Evolutionary conservation across 345 rosid species (phyloP).

Genomic region (Gossypium mustelinum): DNA sequence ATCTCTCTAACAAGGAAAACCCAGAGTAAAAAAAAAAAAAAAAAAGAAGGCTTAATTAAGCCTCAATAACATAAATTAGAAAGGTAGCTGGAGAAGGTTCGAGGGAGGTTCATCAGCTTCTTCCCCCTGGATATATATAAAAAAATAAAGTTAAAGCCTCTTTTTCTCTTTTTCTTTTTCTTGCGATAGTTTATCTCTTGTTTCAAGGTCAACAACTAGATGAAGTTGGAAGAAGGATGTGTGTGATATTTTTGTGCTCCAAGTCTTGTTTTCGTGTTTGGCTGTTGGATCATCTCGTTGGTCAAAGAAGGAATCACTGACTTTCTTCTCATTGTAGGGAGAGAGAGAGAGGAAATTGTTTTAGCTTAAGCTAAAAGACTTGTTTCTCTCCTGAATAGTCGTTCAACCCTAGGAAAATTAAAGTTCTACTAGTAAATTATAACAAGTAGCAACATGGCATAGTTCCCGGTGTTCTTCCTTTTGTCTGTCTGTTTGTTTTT

Average conservation of each 20-base stretch:
- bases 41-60: background rate
- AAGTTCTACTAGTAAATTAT: background rate
- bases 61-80: too few relatives aligned
- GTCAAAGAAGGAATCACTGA: constrained; percentile 26
- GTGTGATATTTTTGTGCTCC: background rate
- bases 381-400: constrained; percentile 5
- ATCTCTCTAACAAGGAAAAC: background rate
- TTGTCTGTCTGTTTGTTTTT: background rate
- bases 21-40: background rate
- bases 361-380: background rate
- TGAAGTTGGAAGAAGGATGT: constrained; percentile 1
- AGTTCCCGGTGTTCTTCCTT: background rate
- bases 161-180: background rate
- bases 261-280: constrained; percentile 3
- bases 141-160: background rate
- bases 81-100: constrained; percentile 30
- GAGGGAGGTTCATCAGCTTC: constrained; percentile 15
- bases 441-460: background rate
- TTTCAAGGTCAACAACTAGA: constrained; percentile 28
- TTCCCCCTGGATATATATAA: background rate
- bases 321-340: constrained; percentile 7
- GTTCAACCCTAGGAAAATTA: constrained; percentile 15
- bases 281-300: background rate
- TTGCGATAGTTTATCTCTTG: background rate
- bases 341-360: background rate